Conservation (phyloP, 495 filamentous ascomycete genomes). For the Darksidea phi region DNA sequence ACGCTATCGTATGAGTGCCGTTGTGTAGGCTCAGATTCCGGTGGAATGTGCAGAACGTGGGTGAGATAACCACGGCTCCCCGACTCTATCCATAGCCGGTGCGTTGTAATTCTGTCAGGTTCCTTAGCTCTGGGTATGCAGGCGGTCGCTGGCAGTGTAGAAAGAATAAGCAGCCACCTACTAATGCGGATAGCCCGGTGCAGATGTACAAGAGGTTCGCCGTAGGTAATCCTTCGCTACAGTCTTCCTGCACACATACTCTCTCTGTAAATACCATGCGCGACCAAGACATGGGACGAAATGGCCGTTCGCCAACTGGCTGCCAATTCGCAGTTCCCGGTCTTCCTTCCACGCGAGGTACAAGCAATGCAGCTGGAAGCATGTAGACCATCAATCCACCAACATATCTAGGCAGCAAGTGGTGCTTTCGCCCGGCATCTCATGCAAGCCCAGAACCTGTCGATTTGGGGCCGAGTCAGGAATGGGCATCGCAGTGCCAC, state of each 20-base stretch:
- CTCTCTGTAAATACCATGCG: neutral
- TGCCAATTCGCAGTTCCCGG: neutral
- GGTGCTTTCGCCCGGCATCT: too few species aligned
- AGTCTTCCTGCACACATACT: too few species aligned
- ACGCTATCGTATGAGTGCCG: constrained; percentile 3
- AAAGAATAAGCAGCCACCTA: too few species aligned
- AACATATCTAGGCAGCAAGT: too few species aligned
- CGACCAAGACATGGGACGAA: neutral
- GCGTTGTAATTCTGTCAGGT: too few species aligned
- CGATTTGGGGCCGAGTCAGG: too few species aligned
- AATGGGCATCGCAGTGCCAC: too few species aligned
- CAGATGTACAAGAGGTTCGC: too few species aligned
- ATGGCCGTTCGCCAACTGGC: neutral
- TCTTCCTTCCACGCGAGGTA: neutral
- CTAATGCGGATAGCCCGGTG: neutral
- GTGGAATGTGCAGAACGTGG: neutral
- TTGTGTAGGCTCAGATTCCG: constrained; percentile 4
- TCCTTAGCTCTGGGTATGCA: too few species aligned
- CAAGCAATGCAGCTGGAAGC: neutral
- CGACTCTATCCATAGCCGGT: neutral
- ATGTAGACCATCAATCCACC: neutral
- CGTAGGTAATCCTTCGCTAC: too few species aligned
- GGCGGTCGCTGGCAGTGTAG: too few species aligned
- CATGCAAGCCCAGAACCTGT: too few species aligned
- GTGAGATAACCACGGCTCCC: neutral